Evolutionary conservation across 345 rosid species (phyloP), one percentile per base, ranked within the genome.

Genomic region (Lenwebbia sp.): DNA sequence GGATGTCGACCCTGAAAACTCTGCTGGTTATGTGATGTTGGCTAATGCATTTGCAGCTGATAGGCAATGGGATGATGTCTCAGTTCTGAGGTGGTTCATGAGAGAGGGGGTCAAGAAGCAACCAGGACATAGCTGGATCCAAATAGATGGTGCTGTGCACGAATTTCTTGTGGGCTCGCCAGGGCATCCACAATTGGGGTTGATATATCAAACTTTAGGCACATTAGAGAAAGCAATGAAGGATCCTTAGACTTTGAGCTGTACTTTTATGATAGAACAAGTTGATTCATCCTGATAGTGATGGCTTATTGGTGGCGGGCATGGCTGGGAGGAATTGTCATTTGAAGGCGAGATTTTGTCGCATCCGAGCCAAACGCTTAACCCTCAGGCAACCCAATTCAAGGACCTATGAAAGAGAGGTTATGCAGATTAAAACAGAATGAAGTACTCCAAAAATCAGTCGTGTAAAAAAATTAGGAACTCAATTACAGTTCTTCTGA

Each of bases 121-220:
- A 70, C 89, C 93, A 10, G 93, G 93, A 15, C 84, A 75, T 83
- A 90, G 91, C 51, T 92, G 93, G 93, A 88, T 90, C 82, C 86
- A 85, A 81, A 60, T 91, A 26, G 85, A 87, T 21, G 93, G 90
- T 25, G 19, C 54, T 26, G 89, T 90, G 56, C 91, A 89, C 81
- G 92, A 91, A 85, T 91, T 91, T 86, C 83, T 90, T 74, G 90
- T 82, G 49, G 89, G 87, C 5, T 87, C 83, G 1, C 44, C 87
- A 28, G 78, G 30, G n/a, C 91, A 89, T 90, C 88, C 91, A 2
- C 84, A 86, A 52, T 83, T 87, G 41, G 88, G 70, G 62, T 83
- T 81, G 54, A 83, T 90, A 83, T 82, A 57, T 85, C 83, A 58
- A 53, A 86, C 88, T 14, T 83, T 91, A 54, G 51, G 75, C 50